Evolutionary conservation across 208 protist genomes (phyloP).

Genomic region (Leishmania tropica): DNA sequence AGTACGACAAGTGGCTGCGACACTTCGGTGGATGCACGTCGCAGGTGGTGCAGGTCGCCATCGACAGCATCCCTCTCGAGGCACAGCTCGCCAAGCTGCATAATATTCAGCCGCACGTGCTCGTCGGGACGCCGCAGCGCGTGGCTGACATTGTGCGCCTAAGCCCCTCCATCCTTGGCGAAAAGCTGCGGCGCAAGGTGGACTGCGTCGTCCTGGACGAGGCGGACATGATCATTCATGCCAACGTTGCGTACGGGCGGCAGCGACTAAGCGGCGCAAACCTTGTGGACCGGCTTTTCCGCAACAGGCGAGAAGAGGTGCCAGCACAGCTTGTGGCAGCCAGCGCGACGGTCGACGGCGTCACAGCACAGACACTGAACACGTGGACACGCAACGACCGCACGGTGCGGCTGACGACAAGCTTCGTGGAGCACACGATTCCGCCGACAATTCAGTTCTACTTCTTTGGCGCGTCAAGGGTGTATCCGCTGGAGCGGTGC

Average conservation of each 20-base stretch:
- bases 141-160: constrained; percentile 73
- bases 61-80: constrained; percentile 79
- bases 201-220: constrained; percentile 92
- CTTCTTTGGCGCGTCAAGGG: constrained; percentile 54
- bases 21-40: constrained; percentile 81
- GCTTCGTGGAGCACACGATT: constrained; percentile 88
- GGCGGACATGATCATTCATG: constrained; percentile 75
- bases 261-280: constrained; percentile 61
- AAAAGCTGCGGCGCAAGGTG: constrained; percentile 88
- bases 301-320: constrained; percentile 74
- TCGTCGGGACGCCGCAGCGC: constrained; percentile 86
- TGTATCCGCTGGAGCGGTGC: constrained; percentile 44
- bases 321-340: constrained; percentile 86
- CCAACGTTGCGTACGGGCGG: constrained; percentile 24
- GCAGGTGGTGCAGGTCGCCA: constrained; percentile 80
- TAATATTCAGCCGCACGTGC: constrained; percentile 90
- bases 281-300: constrained; percentile 84
- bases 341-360: constrained; percentile 85
- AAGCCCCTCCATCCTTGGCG: constrained; percentile 71
- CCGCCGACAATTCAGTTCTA: constrained; percentile 83
- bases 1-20: constrained; percentile 91
- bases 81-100: constrained; percentile 80
- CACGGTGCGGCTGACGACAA: constrained; percentile 87
- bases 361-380: constrained; percentile 86
- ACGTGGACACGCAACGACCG: constrained; percentile 89